Percentiles rank a stretch among this genome's conserved stretches.
phyloP scores from a whole-genome alignment of 129 eudicot species.

The Flaveria trinervia region DNA sequence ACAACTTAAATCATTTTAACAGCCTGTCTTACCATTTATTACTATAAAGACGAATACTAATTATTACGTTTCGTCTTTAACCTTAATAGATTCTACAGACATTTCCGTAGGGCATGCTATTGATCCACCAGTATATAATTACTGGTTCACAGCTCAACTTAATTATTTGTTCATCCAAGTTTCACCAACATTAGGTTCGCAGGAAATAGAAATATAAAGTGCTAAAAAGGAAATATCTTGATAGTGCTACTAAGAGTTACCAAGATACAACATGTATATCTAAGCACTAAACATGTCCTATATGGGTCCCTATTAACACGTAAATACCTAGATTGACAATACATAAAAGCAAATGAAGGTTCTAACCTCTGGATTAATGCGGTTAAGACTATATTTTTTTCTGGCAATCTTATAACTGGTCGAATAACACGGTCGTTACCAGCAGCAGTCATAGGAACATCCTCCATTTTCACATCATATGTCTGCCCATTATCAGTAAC shows the following conservation, averaged over 20 bases:
- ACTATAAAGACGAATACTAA: constrained; percentile 17
- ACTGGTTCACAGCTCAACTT: not conserved
- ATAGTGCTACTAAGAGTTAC: constrained; percentile 2
- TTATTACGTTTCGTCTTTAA: constrained; percentile 26
- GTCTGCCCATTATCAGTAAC: constrained; percentile 71
- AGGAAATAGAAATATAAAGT: not conserved
- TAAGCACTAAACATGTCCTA: not conserved
- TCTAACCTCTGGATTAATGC: constrained; percentile 96
- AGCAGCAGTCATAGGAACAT: constrained; percentile 63
- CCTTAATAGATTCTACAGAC: constrained; percentile 15
- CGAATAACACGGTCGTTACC: constrained; percentile 63
- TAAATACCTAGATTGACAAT: constrained; percentile 6
- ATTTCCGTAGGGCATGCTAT: constrained; percentile 16
- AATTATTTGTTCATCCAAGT: not conserved
- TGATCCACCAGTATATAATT: not conserved
- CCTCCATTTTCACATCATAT: constrained; percentile 61
- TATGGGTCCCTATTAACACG: not conserved
- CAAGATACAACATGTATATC: constrained; percentile 12
- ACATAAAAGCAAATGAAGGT: constrained; percentile 3
- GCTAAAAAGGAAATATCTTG: constrained; percentile 2
- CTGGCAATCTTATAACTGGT: constrained; percentile 81
- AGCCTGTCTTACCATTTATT: constrained; percentile 13
- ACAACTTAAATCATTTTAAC: constrained; percentile 8
- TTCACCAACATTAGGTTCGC: constrained; percentile 19
- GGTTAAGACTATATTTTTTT: constrained; percentile 84